A percentile compares a stretch with the other conserved stretches of the same genome.
Evolutionary conservation across 306 rosid species (phyloP).

Genomic region (Prinsepia uniflora): DNA sequence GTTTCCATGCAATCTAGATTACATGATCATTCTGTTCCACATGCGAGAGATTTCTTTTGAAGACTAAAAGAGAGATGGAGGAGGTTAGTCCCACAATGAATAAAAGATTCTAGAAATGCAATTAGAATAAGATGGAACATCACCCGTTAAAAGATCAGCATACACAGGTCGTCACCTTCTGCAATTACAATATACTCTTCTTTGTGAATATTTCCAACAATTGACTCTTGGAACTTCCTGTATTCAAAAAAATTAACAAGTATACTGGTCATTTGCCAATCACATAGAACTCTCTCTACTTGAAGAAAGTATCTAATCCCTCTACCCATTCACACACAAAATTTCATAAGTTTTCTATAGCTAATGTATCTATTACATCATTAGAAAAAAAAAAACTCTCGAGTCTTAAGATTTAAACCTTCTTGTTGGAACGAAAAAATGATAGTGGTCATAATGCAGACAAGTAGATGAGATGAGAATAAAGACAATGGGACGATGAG

Average conservation of each 20-base stretch:
- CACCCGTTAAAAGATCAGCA: background rate
- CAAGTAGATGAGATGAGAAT: background rate
- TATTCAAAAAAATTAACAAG: slow-evolving; percentile 7
- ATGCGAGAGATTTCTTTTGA: background rate
- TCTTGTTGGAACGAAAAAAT: no score
- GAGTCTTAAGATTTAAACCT: no score
- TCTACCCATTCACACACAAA: background rate
- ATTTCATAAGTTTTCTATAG: background rate
- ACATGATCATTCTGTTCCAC: background rate
- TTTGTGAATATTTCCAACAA: slow-evolving; percentile 23
- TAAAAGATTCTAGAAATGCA: background rate
- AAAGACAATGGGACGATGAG: background rate
- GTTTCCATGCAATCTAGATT: slow-evolving; percentile 18
- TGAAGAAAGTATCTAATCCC: background rate
- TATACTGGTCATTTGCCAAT: background rate
- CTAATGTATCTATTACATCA: background rate
- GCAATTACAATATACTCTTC: slow-evolving; percentile 25
- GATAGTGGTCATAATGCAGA: background rate
- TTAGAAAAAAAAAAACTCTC: no score
- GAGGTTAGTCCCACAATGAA: background rate
- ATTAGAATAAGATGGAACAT: background rate
- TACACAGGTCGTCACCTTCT: slow-evolving; percentile 34
- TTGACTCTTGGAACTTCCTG: slow-evolving; percentile 60
- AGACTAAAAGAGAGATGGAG: background rate
- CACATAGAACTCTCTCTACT: background rate